Conservation (phyloP, 2,329 filamentous ascomycete genomes). For the Diplodia seriata region DNA sequence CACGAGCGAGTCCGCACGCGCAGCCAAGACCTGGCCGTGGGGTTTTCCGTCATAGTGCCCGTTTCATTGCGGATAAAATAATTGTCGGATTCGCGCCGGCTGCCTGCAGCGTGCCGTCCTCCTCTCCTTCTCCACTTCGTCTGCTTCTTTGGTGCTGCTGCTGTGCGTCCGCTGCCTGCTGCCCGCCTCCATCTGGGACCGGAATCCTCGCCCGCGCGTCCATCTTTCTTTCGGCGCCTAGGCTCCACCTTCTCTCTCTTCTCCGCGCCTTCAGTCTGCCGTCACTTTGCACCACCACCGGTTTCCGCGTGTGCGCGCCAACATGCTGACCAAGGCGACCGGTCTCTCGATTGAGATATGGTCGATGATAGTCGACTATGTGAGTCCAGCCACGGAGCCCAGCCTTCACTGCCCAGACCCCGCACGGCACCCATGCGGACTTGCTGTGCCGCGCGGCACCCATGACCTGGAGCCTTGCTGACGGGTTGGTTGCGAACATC, state of each 20-base stretch:
- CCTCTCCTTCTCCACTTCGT: not conserved
- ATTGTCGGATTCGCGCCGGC: slow-evolving; percentile 13
- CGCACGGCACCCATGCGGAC: slow-evolving; percentile 33
- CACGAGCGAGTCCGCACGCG: slow-evolving; percentile 15
- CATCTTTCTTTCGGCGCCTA: not conserved
- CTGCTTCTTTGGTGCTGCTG: slow-evolving; percentile 1
- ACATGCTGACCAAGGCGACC: slow-evolving; percentile 44
- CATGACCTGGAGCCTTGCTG: slow-evolving; percentile 19
- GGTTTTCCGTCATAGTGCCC: slow-evolving; percentile 12
- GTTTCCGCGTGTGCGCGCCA: slow-evolving; percentile 31
- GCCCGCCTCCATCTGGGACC: not conserved
- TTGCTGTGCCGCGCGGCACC: slow-evolving; percentile 13
- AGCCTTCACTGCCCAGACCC: slow-evolving; percentile 27
- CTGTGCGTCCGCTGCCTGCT: slow-evolving; percentile 3
- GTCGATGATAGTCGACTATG: slow-evolving; percentile 32
- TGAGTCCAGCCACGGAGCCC: slow-evolving; percentile 18
- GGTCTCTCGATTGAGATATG: slow-evolving; percentile 46
- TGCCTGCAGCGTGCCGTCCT: not conserved
- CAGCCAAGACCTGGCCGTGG: slow-evolving; percentile 17
- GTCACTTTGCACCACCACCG: not conserved
- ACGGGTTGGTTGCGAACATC: slow-evolving; percentile 1
- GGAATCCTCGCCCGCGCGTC: slow-evolving; percentile 1
- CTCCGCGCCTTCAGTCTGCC: not conserved
- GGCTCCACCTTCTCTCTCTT: not conserved
- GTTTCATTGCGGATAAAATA: slow-evolving; percentile 29